phyloP scores from a whole-genome alignment of 2,329 filamentous ascomycete genomes.

The Cladosporium sp. region DNA sequence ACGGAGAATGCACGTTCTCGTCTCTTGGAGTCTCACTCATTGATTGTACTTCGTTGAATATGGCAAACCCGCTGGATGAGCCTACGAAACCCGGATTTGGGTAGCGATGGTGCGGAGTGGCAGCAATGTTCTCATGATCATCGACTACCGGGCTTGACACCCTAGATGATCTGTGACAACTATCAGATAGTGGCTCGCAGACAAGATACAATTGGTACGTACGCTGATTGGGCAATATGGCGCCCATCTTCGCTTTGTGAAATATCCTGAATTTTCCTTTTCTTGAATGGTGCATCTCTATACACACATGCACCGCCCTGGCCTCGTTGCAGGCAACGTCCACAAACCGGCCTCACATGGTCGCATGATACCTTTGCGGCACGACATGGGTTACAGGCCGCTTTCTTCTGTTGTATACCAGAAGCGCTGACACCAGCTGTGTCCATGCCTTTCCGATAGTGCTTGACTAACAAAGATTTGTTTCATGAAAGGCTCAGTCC shows the following conservation, averaged over 20 bases:
- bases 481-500: neutral
- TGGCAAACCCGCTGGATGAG: constrained; percentile 29
- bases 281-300: constrained; percentile 28
- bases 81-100: constrained; percentile 34
- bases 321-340: constrained; percentile 23
- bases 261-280: constrained; percentile 14
- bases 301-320: constrained; percentile 23
- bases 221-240: neutral
- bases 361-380: constrained; percentile 29
- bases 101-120: constrained; percentile 21
- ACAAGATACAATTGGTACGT: no score
- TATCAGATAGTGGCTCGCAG: neutral
- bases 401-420: constrained; percentile 1
- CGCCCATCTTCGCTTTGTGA: neutral
- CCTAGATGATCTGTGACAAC: neutral
- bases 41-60: constrained; percentile 31
- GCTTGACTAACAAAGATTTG: neutral
- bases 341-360: constrained; percentile 26
- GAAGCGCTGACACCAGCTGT: neutral
- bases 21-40: constrained; percentile 13
- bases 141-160: constrained; percentile 13
- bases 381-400: constrained; percentile 30
- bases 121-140: constrained; percentile 6
- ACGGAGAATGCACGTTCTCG: neutral
- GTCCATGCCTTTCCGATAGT: neutral